These are phyloP conservation scores for Vaccinium myrtillus DNA, from an alignment of 148 eudicot species.

Conservation along the genomic window DNA sequence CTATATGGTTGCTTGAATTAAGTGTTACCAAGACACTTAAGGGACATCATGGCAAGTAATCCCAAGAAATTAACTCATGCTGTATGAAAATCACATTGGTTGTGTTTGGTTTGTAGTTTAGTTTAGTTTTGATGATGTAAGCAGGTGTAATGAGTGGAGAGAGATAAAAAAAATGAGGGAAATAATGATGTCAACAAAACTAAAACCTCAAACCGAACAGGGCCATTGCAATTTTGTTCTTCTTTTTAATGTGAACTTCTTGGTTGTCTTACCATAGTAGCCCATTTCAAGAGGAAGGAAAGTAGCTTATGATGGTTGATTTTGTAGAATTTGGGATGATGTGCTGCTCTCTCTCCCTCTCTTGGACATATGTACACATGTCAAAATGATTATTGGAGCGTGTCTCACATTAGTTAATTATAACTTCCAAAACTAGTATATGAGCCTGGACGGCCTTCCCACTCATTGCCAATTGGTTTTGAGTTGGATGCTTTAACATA, in stretches of 20 bases:
- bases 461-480: too few relatives aligned
- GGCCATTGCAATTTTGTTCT: neutral
- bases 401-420: too few relatives aligned
- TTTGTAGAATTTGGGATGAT: neutral
- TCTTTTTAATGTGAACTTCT: neutral
- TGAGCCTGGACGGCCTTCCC: too few relatives aligned
- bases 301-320: neutral
- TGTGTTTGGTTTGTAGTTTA: too few relatives aligned
- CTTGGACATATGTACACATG: neutral
- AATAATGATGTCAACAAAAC: too few relatives aligned
- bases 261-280: neutral
- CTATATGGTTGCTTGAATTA: neutral
- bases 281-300: neutral
- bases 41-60: neutral
- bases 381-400: neutral
- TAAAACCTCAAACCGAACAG: too few relatives aligned
- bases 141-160: too few relatives aligned
- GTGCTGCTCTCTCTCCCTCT: neutral
- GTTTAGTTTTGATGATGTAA: too few relatives aligned
- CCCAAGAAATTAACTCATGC: neutral
- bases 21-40: neutral
- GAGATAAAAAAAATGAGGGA: too few relatives aligned
- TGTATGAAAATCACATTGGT: too few relatives aligned
- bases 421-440: too few relatives aligned
- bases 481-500: too few relatives aligned